Conservation (phyloP, 306 rosid genomes). For the Inga oerstediana region DNA sequence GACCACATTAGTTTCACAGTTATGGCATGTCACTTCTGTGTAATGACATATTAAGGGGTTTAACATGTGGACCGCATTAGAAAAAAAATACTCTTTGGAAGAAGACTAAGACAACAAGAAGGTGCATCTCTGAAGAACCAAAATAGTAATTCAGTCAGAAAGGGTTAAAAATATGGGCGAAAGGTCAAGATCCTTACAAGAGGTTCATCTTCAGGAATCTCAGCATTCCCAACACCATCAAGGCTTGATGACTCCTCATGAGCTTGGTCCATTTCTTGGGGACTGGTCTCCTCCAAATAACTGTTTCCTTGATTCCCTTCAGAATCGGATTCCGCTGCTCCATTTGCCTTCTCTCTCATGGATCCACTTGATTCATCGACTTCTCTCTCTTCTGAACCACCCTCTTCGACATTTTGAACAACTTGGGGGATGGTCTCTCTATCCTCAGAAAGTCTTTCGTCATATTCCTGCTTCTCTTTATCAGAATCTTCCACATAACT, state of each 20-base stretch:
- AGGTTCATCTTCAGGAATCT: constrained; percentile 89
- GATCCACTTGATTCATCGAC: constrained; percentile 50
- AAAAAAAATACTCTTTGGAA: not conserved
- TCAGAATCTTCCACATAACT: constrained; percentile 50
- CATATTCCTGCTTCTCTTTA: constrained; percentile 52
- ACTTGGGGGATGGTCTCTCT: constrained; percentile 38
- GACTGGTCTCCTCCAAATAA: constrained; percentile 40
- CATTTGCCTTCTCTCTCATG: constrained; percentile 48
- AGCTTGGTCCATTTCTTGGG: constrained; percentile 40
- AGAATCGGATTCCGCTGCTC: constrained; percentile 46
- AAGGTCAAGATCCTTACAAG: constrained; percentile 60
- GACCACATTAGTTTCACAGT: not conserved
- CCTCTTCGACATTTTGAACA: constrained; percentile 41
- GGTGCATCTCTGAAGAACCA: not conserved
- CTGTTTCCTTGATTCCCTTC: constrained; percentile 50
- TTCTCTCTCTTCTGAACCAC: constrained; percentile 60
- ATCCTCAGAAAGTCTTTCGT: constrained; percentile 50
- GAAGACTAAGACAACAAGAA: not conserved
- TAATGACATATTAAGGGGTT: not conserved
- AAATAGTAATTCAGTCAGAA: not conserved
- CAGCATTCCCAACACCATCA: constrained; percentile 40
- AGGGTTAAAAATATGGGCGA: not conserved
- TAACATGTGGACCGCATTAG: not conserved
- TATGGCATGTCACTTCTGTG: not conserved
- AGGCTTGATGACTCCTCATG: constrained; percentile 37